Base-by-base conservation (phyloP, 768 basidiomycete genomes). In the Macrocybe gigantea region DNA sequence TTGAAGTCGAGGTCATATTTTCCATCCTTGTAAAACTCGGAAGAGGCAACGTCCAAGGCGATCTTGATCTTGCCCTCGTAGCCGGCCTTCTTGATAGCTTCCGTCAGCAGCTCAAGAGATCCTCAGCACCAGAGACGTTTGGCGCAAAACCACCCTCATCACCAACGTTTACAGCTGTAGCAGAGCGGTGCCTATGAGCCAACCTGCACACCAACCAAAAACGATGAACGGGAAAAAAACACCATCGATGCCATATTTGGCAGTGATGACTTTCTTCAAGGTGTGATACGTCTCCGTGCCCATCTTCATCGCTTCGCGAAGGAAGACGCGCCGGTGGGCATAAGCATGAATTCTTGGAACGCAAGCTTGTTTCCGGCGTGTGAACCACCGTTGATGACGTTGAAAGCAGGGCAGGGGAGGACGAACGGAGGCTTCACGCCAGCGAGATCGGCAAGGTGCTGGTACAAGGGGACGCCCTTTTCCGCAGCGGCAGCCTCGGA, bases 281-380 rank as follows among this genome's bases (percentile, higher is more conserved):
- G 87, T 88, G 77, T 96, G 93, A 74, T 96, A 96, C 15, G 91
- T 94, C 73, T 99, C 96, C 7, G 94, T 88, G 52, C 96, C 96
- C 51, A 95, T 93, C 75, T 97, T 95, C 85, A 99, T 85, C 49
- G 96, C 93, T 77, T 99, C 32, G 89, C 83, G 79, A 98, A 99
- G 50, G 78, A 79, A 12, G 76, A 59, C 44, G 96, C 96, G 45
- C 94, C 95, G 52, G 93, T 94, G 53, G 96, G 95, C 53, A 97
- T 79, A 58, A 99, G 79, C 96, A 99, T 98, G 79, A 99, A 99
- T 72, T 99, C 96, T 72, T 99, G 96, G 90, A 98, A 99, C 35
- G 96, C 96, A 54, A 99, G 88, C 72, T 95, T 94, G 81, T 99
- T 99, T 44, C 96, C 96, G 50, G 96, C 96, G 66, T 99, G 96